Evolutionary conservation across 2,329 filamentous ascomycete species (phyloP).

Genomic region (Niveomyces coronatus): DNA sequence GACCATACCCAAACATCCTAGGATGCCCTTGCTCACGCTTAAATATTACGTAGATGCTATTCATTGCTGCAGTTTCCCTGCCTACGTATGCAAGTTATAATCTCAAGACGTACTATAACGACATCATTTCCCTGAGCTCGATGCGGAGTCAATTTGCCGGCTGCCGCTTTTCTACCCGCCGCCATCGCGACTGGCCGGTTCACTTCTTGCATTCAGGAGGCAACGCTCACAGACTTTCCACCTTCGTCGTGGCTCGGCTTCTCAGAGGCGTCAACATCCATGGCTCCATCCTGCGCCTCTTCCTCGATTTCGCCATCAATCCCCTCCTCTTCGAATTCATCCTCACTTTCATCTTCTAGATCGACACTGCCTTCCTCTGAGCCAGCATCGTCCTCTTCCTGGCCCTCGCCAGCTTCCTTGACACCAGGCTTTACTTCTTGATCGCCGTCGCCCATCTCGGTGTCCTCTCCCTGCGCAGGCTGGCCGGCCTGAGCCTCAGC

Average conservation of each 20-base stretch:
- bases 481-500: slow-evolving; percentile 40
- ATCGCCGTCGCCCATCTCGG: slow-evolving; percentile 66
- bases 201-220: slow-evolving; percentile 17
- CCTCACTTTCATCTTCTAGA: slow-evolving; percentile 39
- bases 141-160: too few relatives aligned
- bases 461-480: slow-evolving; percentile 48
- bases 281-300: slow-evolving; percentile 31
- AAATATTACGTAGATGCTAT: too few relatives aligned
- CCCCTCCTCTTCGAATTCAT: slow-evolving; percentile 52
- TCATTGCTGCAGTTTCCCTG: too few relatives aligned
- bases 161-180: too few relatives aligned
- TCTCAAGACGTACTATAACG: too few relatives aligned
- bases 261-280: slow-evolving; percentile 38
- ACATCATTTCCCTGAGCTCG: too few relatives aligned
- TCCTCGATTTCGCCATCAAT: slow-evolving; percentile 21
- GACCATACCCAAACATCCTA: too few relatives aligned
- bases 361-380: slow-evolving; percentile 71
- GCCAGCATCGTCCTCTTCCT: slow-evolving; percentile 58
- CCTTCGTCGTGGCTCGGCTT: slow-evolving; percentile 22
- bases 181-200: not conserved
- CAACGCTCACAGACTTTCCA: slow-evolving; percentile 25
- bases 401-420: too few relatives aligned
- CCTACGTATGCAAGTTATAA: too few relatives aligned
- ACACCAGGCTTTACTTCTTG: slow-evolving; percentile 26
- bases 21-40: too few relatives aligned